These are phyloP conservation scores for Penicillium desertorum DNA, from an alignment of 495 filamentous ascomycete species.

Conservation along the genomic window DNA sequence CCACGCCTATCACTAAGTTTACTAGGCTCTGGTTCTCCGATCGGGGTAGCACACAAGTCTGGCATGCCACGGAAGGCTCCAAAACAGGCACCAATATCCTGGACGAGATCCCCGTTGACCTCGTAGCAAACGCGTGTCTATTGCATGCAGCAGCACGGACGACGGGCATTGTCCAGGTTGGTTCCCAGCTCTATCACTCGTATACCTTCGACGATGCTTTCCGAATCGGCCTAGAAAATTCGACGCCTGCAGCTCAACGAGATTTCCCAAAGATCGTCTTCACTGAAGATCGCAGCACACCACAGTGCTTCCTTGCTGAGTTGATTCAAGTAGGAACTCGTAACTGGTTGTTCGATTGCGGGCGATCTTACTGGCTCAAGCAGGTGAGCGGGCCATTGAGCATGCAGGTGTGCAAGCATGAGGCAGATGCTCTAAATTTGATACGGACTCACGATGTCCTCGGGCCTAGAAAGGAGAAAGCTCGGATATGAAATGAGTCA, in stretches of 20 bases:
- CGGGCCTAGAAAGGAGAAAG: constrained; percentile 17
- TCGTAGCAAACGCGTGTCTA: constrained; percentile 42
- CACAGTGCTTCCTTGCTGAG: constrained; percentile 37
- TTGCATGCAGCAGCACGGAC: constrained; percentile 38
- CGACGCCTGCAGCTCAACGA: constrained; percentile 21
- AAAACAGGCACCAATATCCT: constrained; percentile 35
- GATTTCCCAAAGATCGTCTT: constrained; percentile 32
- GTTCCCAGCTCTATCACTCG: constrained; percentile 33
- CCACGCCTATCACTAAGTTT: constrained; percentile 39
- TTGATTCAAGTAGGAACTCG: constrained; percentile 36
- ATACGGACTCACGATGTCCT: constrained; percentile 26
- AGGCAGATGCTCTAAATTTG: constrained; percentile 31
- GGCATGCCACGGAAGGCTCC: constrained; percentile 37
- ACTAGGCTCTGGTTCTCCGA: constrained; percentile 32
- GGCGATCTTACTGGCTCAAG: constrained; percentile 39
- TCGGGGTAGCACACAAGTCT: constrained; percentile 30
- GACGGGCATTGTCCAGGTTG: constrained; percentile 36
- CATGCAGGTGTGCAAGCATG: constrained; percentile 26
- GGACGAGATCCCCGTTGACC: constrained; percentile 44
- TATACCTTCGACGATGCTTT: constrained; percentile 35
- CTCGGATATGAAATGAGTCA: constrained; percentile 19
- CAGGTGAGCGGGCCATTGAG: constrained; percentile 36
- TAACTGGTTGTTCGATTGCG: constrained; percentile 42
- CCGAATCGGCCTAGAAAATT: constrained; percentile 21
- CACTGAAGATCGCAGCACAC: constrained; percentile 28